Evolutionary conservation across 169 alveolate genomes (phyloP).

Genomic region (Toxoplasma gondii): DNA sequence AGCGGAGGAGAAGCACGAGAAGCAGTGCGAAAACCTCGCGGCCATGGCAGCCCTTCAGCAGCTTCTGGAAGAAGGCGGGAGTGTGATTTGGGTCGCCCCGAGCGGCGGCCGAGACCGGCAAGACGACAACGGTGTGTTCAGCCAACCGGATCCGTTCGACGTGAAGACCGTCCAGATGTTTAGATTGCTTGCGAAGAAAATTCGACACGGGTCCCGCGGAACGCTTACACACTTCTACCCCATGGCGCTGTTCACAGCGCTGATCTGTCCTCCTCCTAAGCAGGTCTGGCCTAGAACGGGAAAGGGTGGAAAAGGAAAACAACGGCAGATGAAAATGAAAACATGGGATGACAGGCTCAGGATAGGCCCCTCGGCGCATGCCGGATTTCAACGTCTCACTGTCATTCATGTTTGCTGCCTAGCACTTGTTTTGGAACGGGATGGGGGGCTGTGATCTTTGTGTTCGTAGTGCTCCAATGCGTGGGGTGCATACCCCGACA

Average conservation of each 20-base stretch:
- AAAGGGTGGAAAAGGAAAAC: neutral
- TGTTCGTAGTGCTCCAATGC: no score
- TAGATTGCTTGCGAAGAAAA: slow-evolving; percentile 35
- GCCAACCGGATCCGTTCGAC: slow-evolving; percentile 65
- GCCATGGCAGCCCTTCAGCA: slow-evolving; percentile 65
- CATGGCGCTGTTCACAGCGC: slow-evolving; percentile 61
- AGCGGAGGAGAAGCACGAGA: slow-evolving; percentile 35
- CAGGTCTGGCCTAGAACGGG: neutral
- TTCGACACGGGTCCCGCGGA: neutral
- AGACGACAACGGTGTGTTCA: slow-evolving; percentile 26
- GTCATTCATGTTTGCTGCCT: no score
- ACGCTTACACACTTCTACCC: slow-evolving; percentile 57
- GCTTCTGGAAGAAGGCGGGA: slow-evolving; percentile 50
- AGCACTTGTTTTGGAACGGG: no score
- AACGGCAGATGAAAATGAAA: neutral
- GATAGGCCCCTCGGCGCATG: no score
- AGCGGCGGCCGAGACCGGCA: slow-evolving; percentile 71
- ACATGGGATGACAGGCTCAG: no score
- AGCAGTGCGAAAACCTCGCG: slow-evolving; percentile 16
- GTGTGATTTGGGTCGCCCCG: slow-evolving; percentile 70
- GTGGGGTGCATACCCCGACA: no score
- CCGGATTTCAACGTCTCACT: no score
- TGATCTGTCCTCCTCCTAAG: slow-evolving; percentile 69
- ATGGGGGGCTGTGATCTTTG: no score
- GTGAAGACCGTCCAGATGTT: slow-evolving; percentile 56